Evolutionary conservation across 164 flowering plant genomes (phyloP).

Genomic region (Stephania cephalantha): DNA sequence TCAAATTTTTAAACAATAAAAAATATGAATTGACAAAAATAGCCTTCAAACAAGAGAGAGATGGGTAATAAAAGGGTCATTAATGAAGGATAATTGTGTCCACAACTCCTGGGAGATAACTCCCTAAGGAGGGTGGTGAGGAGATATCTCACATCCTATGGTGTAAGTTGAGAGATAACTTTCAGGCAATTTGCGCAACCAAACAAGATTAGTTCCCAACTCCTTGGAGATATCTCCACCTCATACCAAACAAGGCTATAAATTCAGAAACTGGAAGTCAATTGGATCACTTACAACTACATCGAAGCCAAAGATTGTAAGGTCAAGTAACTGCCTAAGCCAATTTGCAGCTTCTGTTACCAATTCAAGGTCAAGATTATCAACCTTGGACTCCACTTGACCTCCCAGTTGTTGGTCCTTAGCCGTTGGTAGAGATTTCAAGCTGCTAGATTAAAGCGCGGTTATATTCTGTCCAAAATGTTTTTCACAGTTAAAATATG

Average conservation of each 20-base stretch:
- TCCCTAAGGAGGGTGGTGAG: too few relatives aligned
- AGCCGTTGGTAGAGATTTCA: conserved; percentile 74
- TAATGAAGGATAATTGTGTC: too few relatives aligned
- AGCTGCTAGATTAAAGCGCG: conserved; percentile 35
- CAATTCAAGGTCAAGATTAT: conserved; percentile 50
- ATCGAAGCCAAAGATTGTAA: conserved; percentile 91
- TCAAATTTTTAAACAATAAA: too few relatives aligned
- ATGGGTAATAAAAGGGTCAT: too few relatives aligned
- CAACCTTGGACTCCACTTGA: conserved; percentile 11
- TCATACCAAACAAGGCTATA: not conserved
- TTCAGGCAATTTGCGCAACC: too few relatives aligned
- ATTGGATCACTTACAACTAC: conserved; percentile 66
- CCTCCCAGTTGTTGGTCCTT: conserved; percentile 20
- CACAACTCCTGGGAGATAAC: too few relatives aligned
- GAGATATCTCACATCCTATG: too few relatives aligned
- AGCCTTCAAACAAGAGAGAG: too few relatives aligned
- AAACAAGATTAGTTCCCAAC: too few relatives aligned
- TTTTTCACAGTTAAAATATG: not conserved
- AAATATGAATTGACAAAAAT: too few relatives aligned
- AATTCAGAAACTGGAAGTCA: conserved; percentile 3
- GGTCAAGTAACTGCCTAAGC: conserved; percentile 54
- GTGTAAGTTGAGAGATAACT: too few relatives aligned
- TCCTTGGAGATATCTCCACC: too few relatives aligned
- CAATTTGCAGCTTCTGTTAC: conserved; percentile 72
- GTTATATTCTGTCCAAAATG: not conserved